Evolutionary conservation across 164 flowering plant genomes (phyloP), one percentile per base, ranked within the genome.

Genomic region (Berberis vulgaris): DNA sequence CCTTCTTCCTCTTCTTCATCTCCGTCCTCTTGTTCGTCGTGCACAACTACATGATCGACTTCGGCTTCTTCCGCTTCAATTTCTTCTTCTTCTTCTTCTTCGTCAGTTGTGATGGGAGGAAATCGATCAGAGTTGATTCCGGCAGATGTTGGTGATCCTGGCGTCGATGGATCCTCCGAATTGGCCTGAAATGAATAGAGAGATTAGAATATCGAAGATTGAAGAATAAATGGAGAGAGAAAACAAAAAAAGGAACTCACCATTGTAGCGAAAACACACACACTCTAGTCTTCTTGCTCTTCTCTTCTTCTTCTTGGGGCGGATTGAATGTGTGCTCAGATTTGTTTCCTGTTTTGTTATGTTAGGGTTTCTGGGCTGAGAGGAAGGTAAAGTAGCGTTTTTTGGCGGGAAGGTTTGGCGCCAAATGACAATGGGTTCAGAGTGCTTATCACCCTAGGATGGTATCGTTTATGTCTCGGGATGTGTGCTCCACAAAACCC

Each of bases 81-180:
- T 73, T 64, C 77, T 67, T 74, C 67, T 38, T 82, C 26, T 26
- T 26, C 26, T 26, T 26, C 82, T 52, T 82, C 72, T 57, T 70
- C 39, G 2, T 26, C 12, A 38, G 83, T 83, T 62, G 84, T 83
- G 81, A 79, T 78, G 11, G 75, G 78, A 2, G 97, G 98, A n/a
- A 93, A 82, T 61, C 86, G 96, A 64, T 93, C 98, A 42, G 94
- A 84, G 74, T 87, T 86, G 78, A 93, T 90, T 0, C 84, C 92
- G 8, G 79, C 82, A 0, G 97, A 86, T 2, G 91, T 81, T 1
- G 95, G 93, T 0, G 89, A 80, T 3, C 83, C 89, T 1, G 96
- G 88, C 5, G 88, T 77, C 6, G 91, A 75, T 1, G 79, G 81
- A 62, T 79, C 79, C 2, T 71, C 83, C 6, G 83, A 66, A 6